Percentiles rank a stretch among this genome's conserved stretches.
Evolutionary conservation across 495 filamentous ascomycete species (phyloP).

Genomic region (Amphirosellinia nigrospora): DNA sequence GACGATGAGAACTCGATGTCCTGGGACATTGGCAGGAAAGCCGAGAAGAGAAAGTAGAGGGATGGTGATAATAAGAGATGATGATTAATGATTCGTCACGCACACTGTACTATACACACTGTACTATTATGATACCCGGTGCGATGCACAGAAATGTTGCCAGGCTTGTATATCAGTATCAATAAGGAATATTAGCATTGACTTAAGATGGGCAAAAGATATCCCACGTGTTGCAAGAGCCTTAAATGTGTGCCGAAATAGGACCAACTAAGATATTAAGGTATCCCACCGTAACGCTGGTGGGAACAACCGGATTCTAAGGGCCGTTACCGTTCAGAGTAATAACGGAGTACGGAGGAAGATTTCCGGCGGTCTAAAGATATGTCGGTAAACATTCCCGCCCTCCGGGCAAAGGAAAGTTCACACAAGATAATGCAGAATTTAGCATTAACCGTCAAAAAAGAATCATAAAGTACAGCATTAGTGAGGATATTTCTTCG

Average conservation of each 20-base stretch:
- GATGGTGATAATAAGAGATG: background rate
- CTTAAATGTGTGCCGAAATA: background rate
- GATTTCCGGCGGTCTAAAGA: background rate
- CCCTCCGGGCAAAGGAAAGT: background rate
- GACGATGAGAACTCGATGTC: background rate
- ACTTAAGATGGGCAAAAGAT: background rate
- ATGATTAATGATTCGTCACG: background rate
- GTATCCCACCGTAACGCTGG: background rate
- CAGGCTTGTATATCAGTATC: background rate
- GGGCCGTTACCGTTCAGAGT: background rate
- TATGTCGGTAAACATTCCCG: background rate
- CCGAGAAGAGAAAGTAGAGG: too few relatives aligned
- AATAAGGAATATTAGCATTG: background rate
- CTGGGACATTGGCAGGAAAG: background rate
- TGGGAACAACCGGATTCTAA: background rate
- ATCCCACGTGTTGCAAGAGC: background rate
- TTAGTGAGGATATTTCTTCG: background rate
- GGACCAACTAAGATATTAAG: background rate
- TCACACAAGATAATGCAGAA: background rate
- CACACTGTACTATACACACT: conserved; percentile 11
- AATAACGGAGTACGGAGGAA: background rate
- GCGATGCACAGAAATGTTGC: background rate
- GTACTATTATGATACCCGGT: conserved; percentile 7
- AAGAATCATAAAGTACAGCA: background rate
- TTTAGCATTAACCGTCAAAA: background rate